Conservation (phyloP, 345 rosid species). For the Lepidium aucheri region DNA sequence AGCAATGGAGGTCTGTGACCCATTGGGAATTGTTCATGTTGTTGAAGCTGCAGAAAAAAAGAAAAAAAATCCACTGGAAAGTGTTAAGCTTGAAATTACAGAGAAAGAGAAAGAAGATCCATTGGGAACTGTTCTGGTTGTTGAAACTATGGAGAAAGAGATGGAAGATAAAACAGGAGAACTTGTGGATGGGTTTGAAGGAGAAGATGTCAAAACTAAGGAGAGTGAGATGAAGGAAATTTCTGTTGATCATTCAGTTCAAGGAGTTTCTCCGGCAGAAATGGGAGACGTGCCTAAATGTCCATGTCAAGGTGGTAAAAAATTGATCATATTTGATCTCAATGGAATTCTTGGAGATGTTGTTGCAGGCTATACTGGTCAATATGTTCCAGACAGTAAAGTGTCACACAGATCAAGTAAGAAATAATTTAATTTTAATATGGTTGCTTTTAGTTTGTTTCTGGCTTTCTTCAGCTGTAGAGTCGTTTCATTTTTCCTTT, state of each 20-base stretch:
- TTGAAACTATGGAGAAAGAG: neutral
- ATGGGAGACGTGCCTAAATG: slow-evolving; percentile 17
- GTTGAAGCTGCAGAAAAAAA: neutral
- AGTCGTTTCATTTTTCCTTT: slow-evolving; percentile 4
- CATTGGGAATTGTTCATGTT: neutral
- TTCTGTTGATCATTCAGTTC: neutral
- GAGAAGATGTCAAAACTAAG: slow-evolving; percentile 2
- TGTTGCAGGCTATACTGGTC: slow-evolving; percentile 16
- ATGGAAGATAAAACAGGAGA: neutral
- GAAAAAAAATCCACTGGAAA: neutral
- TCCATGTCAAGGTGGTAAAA: slow-evolving; percentile 28
- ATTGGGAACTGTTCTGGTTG: neutral
- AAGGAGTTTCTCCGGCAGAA: neutral
- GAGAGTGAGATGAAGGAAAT: slow-evolving; percentile 6
- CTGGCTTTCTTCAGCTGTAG: neutral
- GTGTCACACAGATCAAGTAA: slow-evolving; percentile 56
- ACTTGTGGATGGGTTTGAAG: neutral
- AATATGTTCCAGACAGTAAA: slow-evolving; percentile 32
- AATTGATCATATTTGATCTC: slow-evolving; percentile 72
- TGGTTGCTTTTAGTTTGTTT: neutral
- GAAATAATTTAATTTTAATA: neutral
- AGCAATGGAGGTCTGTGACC: neutral
- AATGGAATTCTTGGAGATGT: slow-evolving; percentile 79
- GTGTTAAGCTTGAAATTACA: neutral
- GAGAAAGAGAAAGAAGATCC: neutral